These are phyloP conservation scores for Cercospora zeae-maydis DNA, from an alignment of 2,329 filamentous ascomycete species.

Conservation along the genomic window DNA sequence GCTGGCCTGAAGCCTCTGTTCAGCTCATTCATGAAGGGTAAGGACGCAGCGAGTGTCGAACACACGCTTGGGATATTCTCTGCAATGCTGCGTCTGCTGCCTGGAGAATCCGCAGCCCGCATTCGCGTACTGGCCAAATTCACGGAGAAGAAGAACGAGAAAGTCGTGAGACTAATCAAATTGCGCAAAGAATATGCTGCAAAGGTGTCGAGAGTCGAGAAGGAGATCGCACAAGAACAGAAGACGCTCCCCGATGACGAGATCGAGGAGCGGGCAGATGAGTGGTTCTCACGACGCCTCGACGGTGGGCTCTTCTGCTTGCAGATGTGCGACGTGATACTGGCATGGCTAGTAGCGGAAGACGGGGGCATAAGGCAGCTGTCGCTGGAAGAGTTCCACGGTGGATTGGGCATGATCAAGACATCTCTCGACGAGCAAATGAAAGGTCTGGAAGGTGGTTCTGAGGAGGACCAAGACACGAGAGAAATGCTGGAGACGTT, in stretches of 20 bases:
- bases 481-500: constrained; percentile 66
- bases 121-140: constrained; percentile 91
- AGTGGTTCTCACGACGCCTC: constrained; percentile 70
- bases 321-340: constrained; percentile 76
- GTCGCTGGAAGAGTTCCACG: constrained; percentile 64
- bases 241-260: constrained; percentile 55
- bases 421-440: constrained; percentile 67
- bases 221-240: constrained; percentile 59
- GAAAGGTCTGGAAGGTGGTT: constrained; percentile 54
- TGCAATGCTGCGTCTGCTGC: constrained; percentile 73
- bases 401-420: constrained; percentile 61
- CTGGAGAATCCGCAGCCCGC: constrained; percentile 70
- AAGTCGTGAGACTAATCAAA: constrained; percentile 68
- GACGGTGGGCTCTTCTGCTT: constrained; percentile 82
- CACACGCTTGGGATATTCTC: constrained; percentile 83
- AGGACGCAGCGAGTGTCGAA: constrained; percentile 64
- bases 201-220: constrained; percentile 60
- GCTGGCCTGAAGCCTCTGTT: constrained; percentile 83
- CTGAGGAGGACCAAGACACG: constrained; percentile 48
- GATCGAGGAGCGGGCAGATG: constrained; percentile 59
- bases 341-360: constrained; percentile 90
- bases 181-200: constrained; percentile 68
- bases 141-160: constrained; percentile 89
- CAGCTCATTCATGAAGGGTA: constrained; percentile 80
- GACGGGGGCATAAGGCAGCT: constrained; percentile 69